Evolutionary conservation across 1,139 yeast species (phyloP), one percentile per base, ranked within the genome.

Genomic region (Suhomyces atakaporum): DNA sequence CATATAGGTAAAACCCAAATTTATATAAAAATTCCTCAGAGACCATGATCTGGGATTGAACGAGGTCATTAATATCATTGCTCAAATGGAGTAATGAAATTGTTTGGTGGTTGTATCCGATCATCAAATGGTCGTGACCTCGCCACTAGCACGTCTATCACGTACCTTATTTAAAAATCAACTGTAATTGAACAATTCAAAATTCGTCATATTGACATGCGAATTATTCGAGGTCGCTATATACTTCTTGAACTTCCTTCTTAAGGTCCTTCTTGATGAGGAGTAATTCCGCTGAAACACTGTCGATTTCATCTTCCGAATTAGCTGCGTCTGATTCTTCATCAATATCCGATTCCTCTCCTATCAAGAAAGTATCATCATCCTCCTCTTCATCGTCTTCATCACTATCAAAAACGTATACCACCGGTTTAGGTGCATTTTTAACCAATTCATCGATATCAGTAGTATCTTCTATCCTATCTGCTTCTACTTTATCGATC

Each of bases 321-420:
- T 34, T 39, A 7, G 33, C 44, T 49, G 18, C n/a, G 20, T 47
- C 55, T 10, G 36, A 40, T 8, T 46, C 54, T 10, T 45, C 44
- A 2, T 36, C 44, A 14, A 34, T 41, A n/a, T 24, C 30, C 4
- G 26, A 25, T 5, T 39, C 41, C 0, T 36, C 47, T 8, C 39
- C 56, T 16, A 58, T 55, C 11, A 57, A 28, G 39, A 49, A 59
- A 9, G 65, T 58, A 35, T 54, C 60, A 37, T 58, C 60, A 37
- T 58, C 60, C 16, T 56, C 62, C 16, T 57, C 60, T 20, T 58
- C 62, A 5, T n/a, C n/a, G n/a, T 51, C 46, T n/a, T 48, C 47
- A 15, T 36, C 53, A 34, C 29, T 25, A 25, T 40, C 40, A 31
- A 39, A 42, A 14, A 36, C 42, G 31, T 39, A 39, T n/a, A 34